Evolutionary conservation across 441 rosid species (phyloP).

Genomic region (Daphne laureola): DNA sequence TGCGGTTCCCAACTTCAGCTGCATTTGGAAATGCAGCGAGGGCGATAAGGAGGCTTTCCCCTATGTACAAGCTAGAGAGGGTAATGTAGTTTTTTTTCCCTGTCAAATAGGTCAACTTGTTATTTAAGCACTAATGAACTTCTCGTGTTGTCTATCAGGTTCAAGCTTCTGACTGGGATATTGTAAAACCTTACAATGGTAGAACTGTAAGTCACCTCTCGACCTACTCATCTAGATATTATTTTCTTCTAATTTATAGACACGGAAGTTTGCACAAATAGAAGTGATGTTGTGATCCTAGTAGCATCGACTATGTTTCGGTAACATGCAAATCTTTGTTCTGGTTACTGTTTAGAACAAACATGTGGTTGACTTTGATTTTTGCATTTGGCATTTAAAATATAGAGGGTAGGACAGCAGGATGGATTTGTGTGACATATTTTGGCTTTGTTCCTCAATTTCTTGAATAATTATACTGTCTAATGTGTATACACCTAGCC

Average conservation of each 20-base stretch:
- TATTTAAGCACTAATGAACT: constrained; percentile 5
- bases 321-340: neutral
- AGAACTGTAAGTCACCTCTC: constrained; percentile 49
- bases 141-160: constrained; percentile 36
- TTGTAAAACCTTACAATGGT: constrained; percentile 41
- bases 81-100: constrained; percentile 25
- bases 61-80: constrained; percentile 50
- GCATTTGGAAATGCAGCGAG: constrained; percentile 36
- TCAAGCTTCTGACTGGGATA: constrained; percentile 49
- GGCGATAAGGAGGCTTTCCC: constrained; percentile 37
- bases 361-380: too few species aligned
- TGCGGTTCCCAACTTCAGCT: constrained; percentile 44
- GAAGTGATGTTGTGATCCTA: neutral
- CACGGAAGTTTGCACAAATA: neutral
- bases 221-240: constrained; percentile 2
- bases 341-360: neutral
- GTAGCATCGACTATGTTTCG: neutral
- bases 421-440: too few species aligned
- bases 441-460: too few species aligned
- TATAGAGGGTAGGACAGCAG: too few species aligned
- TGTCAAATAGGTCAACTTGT: neutral
- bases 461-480: too few species aligned
- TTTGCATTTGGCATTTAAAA: too few species aligned
- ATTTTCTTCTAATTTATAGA: neutral
- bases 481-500: too few species aligned